A percentile compares a stretch with the other conserved stretches of the same genome.
phyloP scores from a whole-genome alignment of 169 alveolate genomes.

The Eimeria tenella region DNA sequence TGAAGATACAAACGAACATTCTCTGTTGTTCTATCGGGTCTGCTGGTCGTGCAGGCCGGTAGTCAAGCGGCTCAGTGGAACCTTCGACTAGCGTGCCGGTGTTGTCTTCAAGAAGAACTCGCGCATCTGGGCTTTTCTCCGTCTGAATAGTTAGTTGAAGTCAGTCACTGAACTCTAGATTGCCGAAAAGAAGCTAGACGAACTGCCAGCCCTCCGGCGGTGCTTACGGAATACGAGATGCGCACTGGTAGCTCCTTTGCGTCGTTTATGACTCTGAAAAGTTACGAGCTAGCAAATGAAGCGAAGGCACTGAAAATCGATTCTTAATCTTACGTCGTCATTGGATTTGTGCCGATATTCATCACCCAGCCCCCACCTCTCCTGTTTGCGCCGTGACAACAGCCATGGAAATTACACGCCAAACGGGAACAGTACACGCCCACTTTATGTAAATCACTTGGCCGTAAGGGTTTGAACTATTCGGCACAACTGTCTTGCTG shows the following conservation, averaged over 20 bases:
- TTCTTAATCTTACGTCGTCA: slow-evolving; percentile 5
- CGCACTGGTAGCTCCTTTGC: slow-evolving; percentile 17
- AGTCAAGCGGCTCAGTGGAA: not conserved
- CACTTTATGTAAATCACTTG: slow-evolving; percentile 33
- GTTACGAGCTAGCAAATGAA: not conserved
- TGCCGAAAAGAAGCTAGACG: not conserved
- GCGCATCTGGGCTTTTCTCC: not conserved
- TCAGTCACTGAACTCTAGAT: too few species aligned
- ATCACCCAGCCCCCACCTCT: slow-evolving; percentile 15
- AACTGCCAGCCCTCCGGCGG: not conserved
- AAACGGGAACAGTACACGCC: not conserved
- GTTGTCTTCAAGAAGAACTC: slow-evolving; percentile 2
- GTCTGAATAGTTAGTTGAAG: not conserved
- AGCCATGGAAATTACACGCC: not conserved
- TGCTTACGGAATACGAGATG: slow-evolving; percentile 5
- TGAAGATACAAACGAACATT: not conserved
- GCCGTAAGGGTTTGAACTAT: slow-evolving; percentile 40
- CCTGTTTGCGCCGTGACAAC: not conserved
- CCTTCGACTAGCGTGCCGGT: slow-evolving; percentile 8
- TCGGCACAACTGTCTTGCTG: slow-evolving; percentile 1
- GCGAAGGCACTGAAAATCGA: not conserved
- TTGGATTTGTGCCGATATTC: slow-evolving; percentile 32
- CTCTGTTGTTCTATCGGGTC: slow-evolving; percentile 43
- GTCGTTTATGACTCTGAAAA: slow-evolving; percentile 31
- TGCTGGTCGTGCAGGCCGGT: not conserved